A percentile compares a stretch with the other conserved stretches of the same genome.
Conservation (phyloP, 148 eudicot species). For the Salicornia ramosissima region DNA sequence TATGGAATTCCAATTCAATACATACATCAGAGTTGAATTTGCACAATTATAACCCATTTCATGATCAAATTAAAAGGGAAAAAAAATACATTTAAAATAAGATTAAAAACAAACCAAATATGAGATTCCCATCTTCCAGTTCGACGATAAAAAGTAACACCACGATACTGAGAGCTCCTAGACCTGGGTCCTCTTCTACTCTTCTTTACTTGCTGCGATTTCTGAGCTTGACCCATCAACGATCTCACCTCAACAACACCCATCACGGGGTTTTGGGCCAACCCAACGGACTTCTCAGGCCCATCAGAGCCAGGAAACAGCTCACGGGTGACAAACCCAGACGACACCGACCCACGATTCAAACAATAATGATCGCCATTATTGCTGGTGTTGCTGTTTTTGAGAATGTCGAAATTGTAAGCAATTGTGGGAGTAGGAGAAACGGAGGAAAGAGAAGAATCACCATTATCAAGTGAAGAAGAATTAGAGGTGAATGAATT, state of each 20-base stretch:
- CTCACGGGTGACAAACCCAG: constrained; percentile 15
- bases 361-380: too few relatives aligned
- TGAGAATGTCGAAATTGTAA: constrained; percentile 19
- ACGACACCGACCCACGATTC: background rate
- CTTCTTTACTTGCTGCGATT: constrained; percentile 46
- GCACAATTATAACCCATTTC: background rate
- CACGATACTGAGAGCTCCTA: constrained; percentile 72
- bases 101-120: constrained; percentile 42
- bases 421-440: background rate
- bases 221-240: constrained; percentile 9
- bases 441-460: constrained; percentile 1
- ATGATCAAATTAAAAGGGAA: background rate
- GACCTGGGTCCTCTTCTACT: constrained; percentile 69
- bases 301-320: constrained; percentile 13
- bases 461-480: background rate
- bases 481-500: constrained; percentile 11
- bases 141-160: constrained; percentile 71
- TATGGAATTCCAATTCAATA: background rate
- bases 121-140: constrained; percentile 88
- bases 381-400: too few relatives aligned
- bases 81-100: background rate
- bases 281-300: too few relatives aligned
- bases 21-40: background rate
- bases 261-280: background rate
- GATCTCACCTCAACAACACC: constrained; percentile 12